These are phyloP conservation scores for Alternaria sp. DNA, from an alignment of 2,329 filamentous ascomycete genomes.

Conservation along the genomic window DNA sequence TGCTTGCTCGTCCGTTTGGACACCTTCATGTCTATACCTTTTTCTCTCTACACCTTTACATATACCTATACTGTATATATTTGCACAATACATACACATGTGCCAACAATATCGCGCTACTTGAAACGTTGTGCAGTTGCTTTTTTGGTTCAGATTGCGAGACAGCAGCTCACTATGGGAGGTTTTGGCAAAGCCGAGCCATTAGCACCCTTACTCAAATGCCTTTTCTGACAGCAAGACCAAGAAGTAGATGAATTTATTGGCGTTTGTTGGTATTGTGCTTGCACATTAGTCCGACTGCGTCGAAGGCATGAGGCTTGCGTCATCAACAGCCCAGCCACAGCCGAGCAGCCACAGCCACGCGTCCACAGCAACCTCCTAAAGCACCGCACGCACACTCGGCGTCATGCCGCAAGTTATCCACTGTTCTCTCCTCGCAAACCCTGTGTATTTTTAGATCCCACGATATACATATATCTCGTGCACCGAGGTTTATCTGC, in stretches of 20 bases:
- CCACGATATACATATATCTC: conserved; percentile 1
- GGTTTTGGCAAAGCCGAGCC: background rate
- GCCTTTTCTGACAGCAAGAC: background rate
- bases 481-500: background rate
- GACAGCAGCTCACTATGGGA: background rate
- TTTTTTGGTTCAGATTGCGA: background rate
- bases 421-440: background rate
- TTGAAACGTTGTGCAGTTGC: background rate
- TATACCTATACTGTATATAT: background rate
- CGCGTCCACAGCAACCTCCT: conserved; percentile 8
- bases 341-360: conserved; percentile 14
- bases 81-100: background rate
- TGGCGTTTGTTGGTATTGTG: background rate
- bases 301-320: conserved; percentile 4
- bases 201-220: background rate
- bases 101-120: background rate
- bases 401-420: background rate
- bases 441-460: conserved; percentile 11
- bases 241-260: background rate
- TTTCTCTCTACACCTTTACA: background rate
- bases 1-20: background rate
- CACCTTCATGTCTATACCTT: background rate
- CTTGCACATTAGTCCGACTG: background rate
- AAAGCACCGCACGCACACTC: background rate
- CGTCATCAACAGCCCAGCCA: conserved; percentile 13